Conservation (phyloP, 1,284 basidiomycete species). For the Peniophora sp. region DNA sequence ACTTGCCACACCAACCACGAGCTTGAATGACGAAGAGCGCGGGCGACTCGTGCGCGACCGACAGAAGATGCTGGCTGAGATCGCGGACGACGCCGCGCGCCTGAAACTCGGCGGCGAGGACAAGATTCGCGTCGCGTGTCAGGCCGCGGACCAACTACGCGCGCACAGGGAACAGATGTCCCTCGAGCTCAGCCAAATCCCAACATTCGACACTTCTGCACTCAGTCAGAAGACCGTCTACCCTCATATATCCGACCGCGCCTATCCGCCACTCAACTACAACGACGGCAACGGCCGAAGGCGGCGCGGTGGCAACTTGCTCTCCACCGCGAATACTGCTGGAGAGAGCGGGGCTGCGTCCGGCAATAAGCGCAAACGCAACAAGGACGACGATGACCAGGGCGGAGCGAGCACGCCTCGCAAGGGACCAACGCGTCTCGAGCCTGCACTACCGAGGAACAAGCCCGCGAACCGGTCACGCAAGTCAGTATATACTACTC, state of each 20-base stretch:
- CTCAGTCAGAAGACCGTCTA: constrained; percentile 61
- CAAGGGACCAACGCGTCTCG: constrained; percentile 15
- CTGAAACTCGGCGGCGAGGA: constrained; percentile 97
- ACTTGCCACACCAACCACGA: too few species aligned
- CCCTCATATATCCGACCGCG: constrained; percentile 61
- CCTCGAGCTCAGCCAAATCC: constrained; percentile 56
- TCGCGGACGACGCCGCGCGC: constrained; percentile 86
- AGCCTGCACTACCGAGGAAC: constrained; percentile 39
- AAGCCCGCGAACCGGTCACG: constrained; percentile 21
- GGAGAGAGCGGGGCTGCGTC: constrained; percentile 8
- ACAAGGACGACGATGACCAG: constrained; percentile 8
- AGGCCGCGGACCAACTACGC: constrained; percentile 86
- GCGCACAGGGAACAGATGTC: constrained; percentile 66
- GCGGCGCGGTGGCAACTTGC: constrained; percentile 34
- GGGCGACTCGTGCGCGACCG: constrained; percentile 78
- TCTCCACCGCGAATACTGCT: constrained; percentile 16
- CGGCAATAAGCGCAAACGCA: constrained; percentile 10
- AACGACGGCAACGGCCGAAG: constrained; percentile 58
- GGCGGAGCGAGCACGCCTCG: constrained; percentile 9
- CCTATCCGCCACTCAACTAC: constrained; percentile 51
- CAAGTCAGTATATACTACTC: constrained; percentile 22
- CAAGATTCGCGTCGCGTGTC: constrained; percentile 96
- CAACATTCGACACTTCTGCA: constrained; percentile 53
- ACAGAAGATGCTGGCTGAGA: constrained; percentile 83
- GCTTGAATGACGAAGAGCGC: constrained; percentile 65